Evolutionary conservation across 352 stramenopile genomes (phyloP).

Genomic region (Phytopythium aichiense): DNA sequence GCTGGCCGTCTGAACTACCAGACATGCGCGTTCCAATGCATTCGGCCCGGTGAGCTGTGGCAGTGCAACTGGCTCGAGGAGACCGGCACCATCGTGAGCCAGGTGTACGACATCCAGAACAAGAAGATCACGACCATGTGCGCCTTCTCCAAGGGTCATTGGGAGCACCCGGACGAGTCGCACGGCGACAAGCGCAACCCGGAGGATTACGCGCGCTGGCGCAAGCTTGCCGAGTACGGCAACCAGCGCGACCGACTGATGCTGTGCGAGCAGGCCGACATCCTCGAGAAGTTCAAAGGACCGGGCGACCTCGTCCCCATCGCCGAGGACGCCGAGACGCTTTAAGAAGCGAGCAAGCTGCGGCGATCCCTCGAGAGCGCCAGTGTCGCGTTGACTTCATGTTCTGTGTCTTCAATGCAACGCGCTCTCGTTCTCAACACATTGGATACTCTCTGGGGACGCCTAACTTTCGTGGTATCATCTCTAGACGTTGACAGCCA

Average conservation of each 20-base stretch:
- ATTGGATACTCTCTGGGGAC: too few relatives aligned
- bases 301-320: conserved; percentile 43
- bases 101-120: conserved; percentile 48
- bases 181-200: conserved; percentile 61
- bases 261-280: conserved; percentile 44
- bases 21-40: conserved; percentile 51
- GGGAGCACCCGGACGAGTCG: conserved; percentile 36
- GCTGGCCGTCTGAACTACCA: conserved; percentile 53
- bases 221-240: conserved; percentile 41
- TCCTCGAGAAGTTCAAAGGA: conserved; percentile 35
- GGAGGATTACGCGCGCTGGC: conserved; percentile 45
- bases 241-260: conserved; percentile 46
- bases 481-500: neutral
- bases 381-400: too few relatives aligned
- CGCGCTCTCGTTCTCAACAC: too few relatives aligned
- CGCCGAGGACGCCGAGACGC: conserved; percentile 34
- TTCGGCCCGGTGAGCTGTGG: conserved; percentile 50
- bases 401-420: too few relatives aligned
- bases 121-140: conserved; percentile 52
- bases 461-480: too few relatives aligned
- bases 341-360: conserved; percentile 11
- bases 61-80: conserved; percentile 64
- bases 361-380: too few relatives aligned
- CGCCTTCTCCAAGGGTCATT: conserved; percentile 53
- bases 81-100: conserved; percentile 44